Conservation (phyloP, 306 rosid species). For the Bauhinia variegata region DNA sequence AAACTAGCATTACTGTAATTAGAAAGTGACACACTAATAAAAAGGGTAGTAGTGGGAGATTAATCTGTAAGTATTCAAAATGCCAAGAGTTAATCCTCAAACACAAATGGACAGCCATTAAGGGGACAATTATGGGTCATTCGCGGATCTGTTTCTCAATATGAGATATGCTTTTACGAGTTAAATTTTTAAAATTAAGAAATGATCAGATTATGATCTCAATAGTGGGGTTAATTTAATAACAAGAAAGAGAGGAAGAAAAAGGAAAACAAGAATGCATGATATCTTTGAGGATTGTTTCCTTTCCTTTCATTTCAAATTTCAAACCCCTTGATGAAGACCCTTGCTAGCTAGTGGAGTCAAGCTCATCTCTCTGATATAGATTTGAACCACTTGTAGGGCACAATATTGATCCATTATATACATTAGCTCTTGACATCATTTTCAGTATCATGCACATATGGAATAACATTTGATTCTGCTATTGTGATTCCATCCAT, state of each 20-base stretch:
- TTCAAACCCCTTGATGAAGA: slow-evolving; percentile 7
- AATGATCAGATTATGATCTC: slow-evolving; percentile 48
- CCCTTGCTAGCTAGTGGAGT: slow-evolving; percentile 27
- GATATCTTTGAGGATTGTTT: slow-evolving; percentile 7
- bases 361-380: slow-evolving; percentile 40
- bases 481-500: slow-evolving; percentile 7
- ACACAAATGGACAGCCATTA: slow-evolving; percentile 26
- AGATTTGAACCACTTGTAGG: slow-evolving; percentile 3
- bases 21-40: slow-evolving; percentile 9
- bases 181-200: slow-evolving; percentile 17
- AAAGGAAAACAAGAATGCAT: slow-evolving; percentile 14
- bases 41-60: slow-evolving; percentile 6
- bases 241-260: background rate
- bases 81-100: background rate
- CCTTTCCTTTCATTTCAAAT: slow-evolving; percentile 34
- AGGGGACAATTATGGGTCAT: slow-evolving; percentile 32
- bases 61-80: background rate
- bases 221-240: slow-evolving; percentile 1
- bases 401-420: slow-evolving; percentile 15
- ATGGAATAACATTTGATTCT: slow-evolving; percentile 34
- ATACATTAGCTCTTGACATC: background rate
- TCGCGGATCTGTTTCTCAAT: slow-evolving; percentile 34
- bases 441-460: background rate
- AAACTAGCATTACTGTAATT: background rate
- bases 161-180: background rate